Base-by-base conservation (phyloP, 2,329 filamentous ascomycete species). In the Trichoderma oligosporum region DNA sequence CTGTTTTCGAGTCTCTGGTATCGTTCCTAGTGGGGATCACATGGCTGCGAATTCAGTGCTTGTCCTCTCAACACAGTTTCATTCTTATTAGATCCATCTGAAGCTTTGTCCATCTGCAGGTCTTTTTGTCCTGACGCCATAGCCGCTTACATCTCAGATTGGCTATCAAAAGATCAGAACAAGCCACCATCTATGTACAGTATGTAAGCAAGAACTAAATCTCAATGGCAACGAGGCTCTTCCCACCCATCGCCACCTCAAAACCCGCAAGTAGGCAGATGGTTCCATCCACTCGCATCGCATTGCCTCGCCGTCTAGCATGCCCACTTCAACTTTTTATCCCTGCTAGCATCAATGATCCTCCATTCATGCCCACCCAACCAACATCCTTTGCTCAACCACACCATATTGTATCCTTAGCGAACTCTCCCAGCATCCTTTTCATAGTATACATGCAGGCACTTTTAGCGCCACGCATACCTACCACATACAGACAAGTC, bases 381-480 rank as follows among this genome's bases (percentile, higher is more conserved):
- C 52, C 52, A 55, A 55, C 52, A 55, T 22, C 22, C 52, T 22
- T 12, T 38, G 22, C 22, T 29, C 51, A 45, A 20, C 22, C 51
- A 54, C 41, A 44, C 41, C 39, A 31, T 11, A 31, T 6, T 11
- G 27, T 11, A 31, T 31, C 22, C n/a, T 35, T 11, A 44, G 20
- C 7, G 29, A 27, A 29, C 20, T 9, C 29, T 4, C 18, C 20
- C 48, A 51, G 24, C 24, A 41, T 25, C 25, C 39, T 31, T 31
- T 31, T 18, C 27, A 53, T 54, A 54, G 51, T 31, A n/a, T n/a
- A 29, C 52, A 46, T 29, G 52, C 52, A 46, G 29, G 31, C 39
- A 55, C 3, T 9, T 44, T 16, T 55, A 36, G 52, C 35, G 31
- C 39, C 39, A 24, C 41, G 41, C 41, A 44, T 25, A 27, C 36